A percentile compares a stretch with the other conserved stretches of the same genome.
Conservation (phyloP, 805 yeast species). For the Metschnikowia borealis region DNA sequence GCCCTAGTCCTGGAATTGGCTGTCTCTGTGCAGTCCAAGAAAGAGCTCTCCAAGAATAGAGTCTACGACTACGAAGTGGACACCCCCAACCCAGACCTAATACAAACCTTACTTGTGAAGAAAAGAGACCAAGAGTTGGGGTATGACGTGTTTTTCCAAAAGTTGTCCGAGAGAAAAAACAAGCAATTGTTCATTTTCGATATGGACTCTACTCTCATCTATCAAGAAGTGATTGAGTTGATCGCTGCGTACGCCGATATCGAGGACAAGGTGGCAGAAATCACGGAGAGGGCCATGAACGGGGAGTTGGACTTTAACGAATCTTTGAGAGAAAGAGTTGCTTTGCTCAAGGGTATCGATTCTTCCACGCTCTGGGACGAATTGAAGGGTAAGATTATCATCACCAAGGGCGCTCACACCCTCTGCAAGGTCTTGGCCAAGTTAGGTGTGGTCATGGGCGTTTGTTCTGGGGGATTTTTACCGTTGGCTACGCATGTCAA, state of each 20-base stretch:
- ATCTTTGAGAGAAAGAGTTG: conserved; percentile 71
- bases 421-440: conserved; percentile 58
- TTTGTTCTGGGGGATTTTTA: conserved; percentile 90
- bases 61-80: conserved; percentile 18
- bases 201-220: conserved; percentile 95
- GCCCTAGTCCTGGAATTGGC: conserved; percentile 10
- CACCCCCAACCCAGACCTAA: conserved; percentile 14
- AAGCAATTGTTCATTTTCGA: conserved; percentile 80
- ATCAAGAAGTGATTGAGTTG: conserved; percentile 94
- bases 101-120: conserved; percentile 9
- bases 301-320: conserved; percentile 91
- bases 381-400: conserved; percentile 58
- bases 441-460: conserved; percentile 70
- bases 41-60: conserved; percentile 15
- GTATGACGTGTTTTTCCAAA: conserved; percentile 35
- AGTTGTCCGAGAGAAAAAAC: conserved; percentile 19
- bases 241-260: conserved; percentile 94
- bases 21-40: conserved; percentile 11
- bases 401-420: conserved; percentile 86
- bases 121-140: conserved; percentile 6
- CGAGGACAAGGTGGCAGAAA: conserved; percentile 79
- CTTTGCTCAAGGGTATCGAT: conserved; percentile 76
- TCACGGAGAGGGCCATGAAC: conserved; percentile 94
- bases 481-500: conserved; percentile 81
- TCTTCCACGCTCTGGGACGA: conserved; percentile 72